Base-by-base conservation (phyloP, 2,329 filamentous ascomycete species). In the Botrytis galanthina region DNA sequence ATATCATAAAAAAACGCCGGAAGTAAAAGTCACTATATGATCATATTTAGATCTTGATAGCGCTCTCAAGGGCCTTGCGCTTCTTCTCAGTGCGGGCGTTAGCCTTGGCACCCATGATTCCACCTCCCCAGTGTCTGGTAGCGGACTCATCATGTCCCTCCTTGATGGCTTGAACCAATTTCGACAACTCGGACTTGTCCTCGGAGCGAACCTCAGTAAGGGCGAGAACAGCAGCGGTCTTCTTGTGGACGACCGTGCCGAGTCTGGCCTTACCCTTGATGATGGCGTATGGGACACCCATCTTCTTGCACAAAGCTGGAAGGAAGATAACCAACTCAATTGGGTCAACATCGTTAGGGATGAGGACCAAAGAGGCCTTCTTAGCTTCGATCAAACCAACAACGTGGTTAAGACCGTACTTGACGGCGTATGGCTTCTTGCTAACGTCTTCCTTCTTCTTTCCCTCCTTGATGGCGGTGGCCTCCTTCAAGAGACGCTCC, bases 401-500 rank as follows among this genome's bases (percentile, higher is more conserved):
- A 79, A 99, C 96, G 90, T 99, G 96, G 92, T 99, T 99, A 82
- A 99, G 92, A 88, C 96, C 96, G 87, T 98, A 99, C 92, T 99
- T 99, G 90, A 96, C 95, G 80, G 92, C 88, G 87, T 98, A 99
- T 83, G 96, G 96, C 93, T 99, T 99, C 94, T 98, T 98, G 92
- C 90, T 93, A 84, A 97, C 95, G 82, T 97, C 95, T 90, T 99
- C 97, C 93, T 98, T 98, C 93, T 98, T 99, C 93, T 98, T 98
- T 86, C 97, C 96, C 86, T 98, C 95, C 85, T 94, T 91, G 85
- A 99, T 91, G 82, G 96, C 97, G 81, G 95, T 97, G 78, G 97
- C 96, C 91, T 99, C 96, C 90, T 97, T 94, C 85, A 93, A 91
- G 79, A 99, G 90, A 87, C 96, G 94, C 89, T 99, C 97, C 92